Evolutionary conservation across 2,329 filamentous ascomycete genomes (phyloP).

Genomic region (Claviceps sp.): DNA sequence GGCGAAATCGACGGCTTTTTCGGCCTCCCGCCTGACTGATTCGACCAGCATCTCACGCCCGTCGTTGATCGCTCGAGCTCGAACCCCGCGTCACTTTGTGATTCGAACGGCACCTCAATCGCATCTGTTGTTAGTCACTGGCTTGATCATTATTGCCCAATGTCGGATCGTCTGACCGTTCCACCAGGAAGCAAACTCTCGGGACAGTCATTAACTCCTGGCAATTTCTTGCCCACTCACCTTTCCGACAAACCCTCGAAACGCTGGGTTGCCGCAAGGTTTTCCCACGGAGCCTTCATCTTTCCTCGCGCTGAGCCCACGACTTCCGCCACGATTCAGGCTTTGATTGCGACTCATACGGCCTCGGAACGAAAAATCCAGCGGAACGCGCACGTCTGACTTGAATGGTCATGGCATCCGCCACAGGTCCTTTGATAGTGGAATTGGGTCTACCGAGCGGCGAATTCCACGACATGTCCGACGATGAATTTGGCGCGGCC

Average conservation of each 20-base stretch:
- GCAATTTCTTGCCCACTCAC: not conserved
- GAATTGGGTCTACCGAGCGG: constrained; percentile 23
- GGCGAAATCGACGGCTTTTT: not conserved
- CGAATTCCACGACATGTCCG: constrained; percentile 25
- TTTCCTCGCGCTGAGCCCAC: not conserved
- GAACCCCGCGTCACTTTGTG: not conserved
- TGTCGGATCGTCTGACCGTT: constrained; percentile 1
- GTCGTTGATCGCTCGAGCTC: not conserved
- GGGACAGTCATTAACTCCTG: not conserved
- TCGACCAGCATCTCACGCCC: not conserved
- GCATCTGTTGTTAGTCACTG: not conserved
- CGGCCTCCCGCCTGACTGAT: not conserved
- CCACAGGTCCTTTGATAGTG: constrained; percentile 24
- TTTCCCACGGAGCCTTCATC: not conserved
- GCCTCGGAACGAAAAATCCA: constrained; percentile 2
- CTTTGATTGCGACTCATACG: not conserved
- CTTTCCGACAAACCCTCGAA: not conserved
- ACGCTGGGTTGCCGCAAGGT: not conserved
- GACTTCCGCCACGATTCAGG: not conserved
- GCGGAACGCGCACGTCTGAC: constrained; percentile 9
- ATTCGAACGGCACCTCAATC: not conserved
- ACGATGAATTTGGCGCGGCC: constrained; percentile 21
- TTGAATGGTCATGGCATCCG: constrained; percentile 23
- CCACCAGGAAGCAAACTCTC: not conserved
- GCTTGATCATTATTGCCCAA: not conserved